Base-by-base conservation (phyloP, 192 early-diverging fungal species). In the Phycomyces blakesleeanus region DNA sequence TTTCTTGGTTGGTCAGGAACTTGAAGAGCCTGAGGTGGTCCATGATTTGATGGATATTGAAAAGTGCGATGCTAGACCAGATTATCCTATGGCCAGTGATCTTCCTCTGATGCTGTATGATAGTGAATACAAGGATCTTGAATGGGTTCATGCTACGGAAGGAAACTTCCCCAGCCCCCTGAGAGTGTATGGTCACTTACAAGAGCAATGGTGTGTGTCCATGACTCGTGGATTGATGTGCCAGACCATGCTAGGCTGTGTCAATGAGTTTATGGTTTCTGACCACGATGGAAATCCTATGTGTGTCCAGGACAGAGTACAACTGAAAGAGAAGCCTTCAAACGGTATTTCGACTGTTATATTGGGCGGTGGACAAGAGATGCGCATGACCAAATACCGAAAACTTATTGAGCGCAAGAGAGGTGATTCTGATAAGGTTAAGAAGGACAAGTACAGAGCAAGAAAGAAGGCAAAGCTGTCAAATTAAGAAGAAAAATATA, bases 81-180 rank as follows among this genome's bases (percentile, higher is more conserved):
- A 82, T 21, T 98, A 98, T 75, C 87, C 88, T 27, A 92, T 98
- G 91, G 95, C 96, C 0, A 80, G 81, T 38, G 95, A 97, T 49
- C 71, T 85, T 51, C 94, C 96, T 8, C 80, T 98, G 47, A 88
- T 98, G 0, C 70, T 97, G 47, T 89, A 90, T n/a, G 93, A 97
- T 57, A 94, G 93, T 59, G 78, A 81, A 12, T 98, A 85, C 67
- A 76, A 76, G 1, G 76, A 83, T 39, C 67, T 88, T 3, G 59
- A 81, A 22, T 89, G 88, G 87, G 78, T 73, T 41, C 71, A 83
- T 60, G 73, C 81, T 3, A 59, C 29, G 7, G 20, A 58, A 10
- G 75, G 71, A 15, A 66, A 69, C 0, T 64, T 57, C 16, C 53
- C 72, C 14, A 73, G 68, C 6, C 66, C 71, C 8, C 34, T 69